Evolutionary conservation across 2,329 filamentous ascomycete species (phyloP), one percentile per base, ranked within the genome.

Genomic region (Botrytis medusae): DNA sequence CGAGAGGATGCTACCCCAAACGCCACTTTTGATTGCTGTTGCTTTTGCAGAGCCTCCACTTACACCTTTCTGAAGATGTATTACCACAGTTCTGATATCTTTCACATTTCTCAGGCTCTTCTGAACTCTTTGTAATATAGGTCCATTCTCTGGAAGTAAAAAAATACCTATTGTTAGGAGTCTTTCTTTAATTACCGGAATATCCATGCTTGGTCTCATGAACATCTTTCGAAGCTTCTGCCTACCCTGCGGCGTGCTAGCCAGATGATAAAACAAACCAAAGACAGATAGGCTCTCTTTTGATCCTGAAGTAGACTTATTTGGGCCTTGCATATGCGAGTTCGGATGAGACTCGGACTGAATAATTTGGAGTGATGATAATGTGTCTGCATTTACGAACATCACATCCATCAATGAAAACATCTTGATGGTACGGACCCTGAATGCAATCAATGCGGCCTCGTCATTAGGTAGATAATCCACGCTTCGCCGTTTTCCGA

Each of bases 241-340:
- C 77, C 90, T 93, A 0, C 96, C 96, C 80, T 98, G 94, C 1
- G 92, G 87, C 5, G 94, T 98, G 72, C 87, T 87, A 40, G 92
- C 90, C 44, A 96, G 84, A 72, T 89, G 86, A 73, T 92, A 89
- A 75, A 98, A 97, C 0, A 98, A 84, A 0, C 93, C 95, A 81
- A 92, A 97, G 0, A 97, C 84, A 0, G 93, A 98, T 1, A 96
- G 85, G 25, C 90, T 92, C 83, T 97, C 94, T 81, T 95, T 97
- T 0, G 88, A 87, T 32, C 88, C 90, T 1, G 87, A 89, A 40
- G 85, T 86, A 44, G 86, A 85, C 76, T 85, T 88, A 10, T 86
- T 87, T 4, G 90, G 89, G 0, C 92, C 92, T 82, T 92, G 91
- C 77, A 91, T 92, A 75, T 95, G 92, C 65, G 88, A 90, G 79